Base-by-base conservation (phyloP, 108 stramenopile species). In the Cyclostephanos tholiformis region DNA sequence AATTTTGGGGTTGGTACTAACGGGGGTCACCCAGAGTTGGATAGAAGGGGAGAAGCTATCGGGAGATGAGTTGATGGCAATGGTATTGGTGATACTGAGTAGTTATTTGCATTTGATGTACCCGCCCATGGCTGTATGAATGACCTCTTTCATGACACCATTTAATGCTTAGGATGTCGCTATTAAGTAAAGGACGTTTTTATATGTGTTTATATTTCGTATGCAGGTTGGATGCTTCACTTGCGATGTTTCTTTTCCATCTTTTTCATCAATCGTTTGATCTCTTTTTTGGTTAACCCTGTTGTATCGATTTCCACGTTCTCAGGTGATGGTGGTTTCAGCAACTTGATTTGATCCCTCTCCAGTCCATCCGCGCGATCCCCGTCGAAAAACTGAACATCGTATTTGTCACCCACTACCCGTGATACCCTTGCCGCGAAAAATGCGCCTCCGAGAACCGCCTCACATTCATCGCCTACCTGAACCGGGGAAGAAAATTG, bases 391-490 rank as follows among this genome's bases (percentile, higher is more conserved):
- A 88, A 94, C 20, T 83, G 63, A 14, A 94, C 93, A 77, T 90
- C 88, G 69, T 80, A 94, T 7, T 55, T 66, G 17, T 73, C 71
- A 16, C 83, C 86, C 22, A 66, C 56, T 52, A 86, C 82, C 65
- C 72, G 62, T 19, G 84, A 86, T 6, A 94, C 80, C 32, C 80
- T 88, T 4, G 87, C 93, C 17, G 86, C 75, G 53, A 94, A 94
- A 60, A 89, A 90, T n/a, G 89, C 90, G 16, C 91, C 91, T 4
- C 93, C 93, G 20, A 94, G 79, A 68, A 91, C 90, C n/a, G 90
- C 93, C 62, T 94, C 90, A 20, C 91, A 90, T 39, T 85, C 72
- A 63, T 94, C 90, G 8, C 88, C 88, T 2, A 90, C 80, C 76
- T 88, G 83, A 7, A 91, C 65, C 10, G 85, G 82, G 51, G 85